Evolutionary conservation across 2,329 filamentous ascomycete species (phyloP).

Genomic region (Aspergillus sp.): DNA sequence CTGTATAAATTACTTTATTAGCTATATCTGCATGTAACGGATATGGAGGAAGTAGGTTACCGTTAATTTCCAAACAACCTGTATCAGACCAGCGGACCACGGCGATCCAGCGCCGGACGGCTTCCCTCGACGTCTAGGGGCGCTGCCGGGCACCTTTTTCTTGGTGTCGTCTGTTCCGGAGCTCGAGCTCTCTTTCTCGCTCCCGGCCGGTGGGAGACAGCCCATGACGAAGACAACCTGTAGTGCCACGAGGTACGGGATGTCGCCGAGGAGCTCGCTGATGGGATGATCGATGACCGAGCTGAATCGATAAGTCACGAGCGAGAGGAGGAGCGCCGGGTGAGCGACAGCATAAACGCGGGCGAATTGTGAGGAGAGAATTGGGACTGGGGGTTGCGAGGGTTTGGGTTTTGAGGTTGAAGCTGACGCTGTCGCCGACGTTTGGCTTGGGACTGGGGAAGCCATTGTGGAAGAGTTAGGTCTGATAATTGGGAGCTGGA

Average conservation of each 20-base stretch:
- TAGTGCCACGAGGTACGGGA: constrained; percentile 63
- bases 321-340: constrained; percentile 63
- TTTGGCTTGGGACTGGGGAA: neutral
- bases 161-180: neutral
- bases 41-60: constrained; percentile 15
- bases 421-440: neutral
- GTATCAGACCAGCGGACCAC: neutral
- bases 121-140: neutral
- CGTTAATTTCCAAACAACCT: constrained; percentile 22
- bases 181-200: constrained; percentile 14
- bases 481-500: neutral
- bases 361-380: constrained; percentile 50
- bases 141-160: constrained; percentile 2
- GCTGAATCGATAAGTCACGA: constrained; percentile 64
- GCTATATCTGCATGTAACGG: neutral
- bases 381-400: constrained; percentile 44
- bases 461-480: constrained; percentile 3
- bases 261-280: constrained; percentile 58
- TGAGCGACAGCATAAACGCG: constrained; percentile 65
- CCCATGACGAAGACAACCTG: constrained; percentile 62
- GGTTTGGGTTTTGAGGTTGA: neutral
- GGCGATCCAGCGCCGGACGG: neutral
- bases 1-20: constrained; percentile 39
- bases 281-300: constrained; percentile 70
- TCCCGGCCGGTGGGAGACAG: constrained; percentile 57